Evolutionary conservation across 305 asterid species (phyloP).

Genomic region (Fraxinus dipetala): DNA sequence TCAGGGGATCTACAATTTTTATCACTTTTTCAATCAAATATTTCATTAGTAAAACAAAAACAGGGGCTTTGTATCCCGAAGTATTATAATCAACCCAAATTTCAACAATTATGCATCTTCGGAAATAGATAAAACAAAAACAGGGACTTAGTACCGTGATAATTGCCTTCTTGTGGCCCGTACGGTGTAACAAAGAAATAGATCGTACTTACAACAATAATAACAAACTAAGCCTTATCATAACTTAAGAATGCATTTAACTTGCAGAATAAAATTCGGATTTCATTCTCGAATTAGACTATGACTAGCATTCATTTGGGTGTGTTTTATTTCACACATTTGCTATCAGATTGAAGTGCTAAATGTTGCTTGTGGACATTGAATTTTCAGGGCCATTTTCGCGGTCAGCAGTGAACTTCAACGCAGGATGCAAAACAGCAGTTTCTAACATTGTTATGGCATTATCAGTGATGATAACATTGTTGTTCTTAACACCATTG

Average conservation of each 20-base stretch:
- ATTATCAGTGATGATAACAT: conserved; percentile 69
- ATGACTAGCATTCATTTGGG: not conserved
- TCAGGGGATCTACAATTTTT: too few species aligned
- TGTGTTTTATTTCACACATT: not conserved
- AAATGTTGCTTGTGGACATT: not conserved
- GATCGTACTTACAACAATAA: not conserved
- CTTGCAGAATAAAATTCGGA: not conserved
- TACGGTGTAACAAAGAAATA: not conserved
- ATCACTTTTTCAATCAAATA: not conserved
- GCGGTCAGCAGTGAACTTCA: conserved; percentile 87
- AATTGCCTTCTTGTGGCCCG: not conserved
- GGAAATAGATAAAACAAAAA: too few species aligned
- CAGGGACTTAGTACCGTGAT: not conserved
- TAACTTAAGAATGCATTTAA: not conserved
- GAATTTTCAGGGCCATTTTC: conserved; percentile 74
- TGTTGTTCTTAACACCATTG: conserved; percentile 66
- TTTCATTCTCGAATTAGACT: not conserved
- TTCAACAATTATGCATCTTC: not conserved
- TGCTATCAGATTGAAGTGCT: not conserved
- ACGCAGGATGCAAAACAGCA: conserved; percentile 98
- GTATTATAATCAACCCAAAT: not conserved
- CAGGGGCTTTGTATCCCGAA: not conserved
- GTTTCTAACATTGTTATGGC: conserved; percentile 94
- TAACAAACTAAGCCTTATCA: not conserved
- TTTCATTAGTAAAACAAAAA: not conserved